phyloP scores from a whole-genome alignment of 176 grass and related monocot genomes.

The Raddia guianensis region DNA sequence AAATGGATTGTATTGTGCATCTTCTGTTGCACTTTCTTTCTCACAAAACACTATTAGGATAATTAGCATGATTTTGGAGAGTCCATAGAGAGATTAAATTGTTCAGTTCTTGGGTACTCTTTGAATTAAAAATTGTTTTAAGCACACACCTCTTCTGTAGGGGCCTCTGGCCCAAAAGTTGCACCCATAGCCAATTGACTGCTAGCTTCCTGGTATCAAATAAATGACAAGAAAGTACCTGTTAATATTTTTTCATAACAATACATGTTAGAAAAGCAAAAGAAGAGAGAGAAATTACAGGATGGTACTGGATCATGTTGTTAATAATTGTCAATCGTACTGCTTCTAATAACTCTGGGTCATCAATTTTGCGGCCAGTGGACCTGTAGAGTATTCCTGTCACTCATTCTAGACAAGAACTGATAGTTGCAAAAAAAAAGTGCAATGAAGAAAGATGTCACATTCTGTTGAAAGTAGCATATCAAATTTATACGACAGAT shows the following conservation, averaged over 20 bases:
- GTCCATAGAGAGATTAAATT: conserved; percentile 2
- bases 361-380: conserved; percentile 90
- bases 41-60: not conserved
- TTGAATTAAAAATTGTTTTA: conserved; percentile 24
- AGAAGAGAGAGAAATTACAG: conserved; percentile 53
- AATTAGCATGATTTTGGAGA: conserved; percentile 10
- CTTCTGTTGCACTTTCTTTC: conserved; percentile 12
- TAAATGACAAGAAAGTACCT: conserved; percentile 12
- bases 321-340: conserved; percentile 96
- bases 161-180: conserved; percentile 86
- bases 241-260: conserved; percentile 10
- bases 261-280: conserved; percentile 30
- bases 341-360: conserved; percentile 93
- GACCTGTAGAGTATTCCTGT: conserved; percentile 75
- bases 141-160: conserved; percentile 56
- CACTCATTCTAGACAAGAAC: conserved; percentile 63
- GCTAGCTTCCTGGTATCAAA: conserved; percentile 78
- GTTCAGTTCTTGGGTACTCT: not conserved
- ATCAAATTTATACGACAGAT: conserved; percentile 45
- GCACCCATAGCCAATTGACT: conserved; percentile 94
- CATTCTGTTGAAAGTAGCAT: conserved; percentile 28
- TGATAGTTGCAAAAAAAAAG: conserved; percentile 49
- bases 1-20: not conserved
- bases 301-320: conserved; percentile 92
- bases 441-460: conserved; percentile 45